Evolutionary conservation across 2,329 filamentous ascomycete genomes (phyloP).

Genomic region (Claviceps sp.): DNA sequence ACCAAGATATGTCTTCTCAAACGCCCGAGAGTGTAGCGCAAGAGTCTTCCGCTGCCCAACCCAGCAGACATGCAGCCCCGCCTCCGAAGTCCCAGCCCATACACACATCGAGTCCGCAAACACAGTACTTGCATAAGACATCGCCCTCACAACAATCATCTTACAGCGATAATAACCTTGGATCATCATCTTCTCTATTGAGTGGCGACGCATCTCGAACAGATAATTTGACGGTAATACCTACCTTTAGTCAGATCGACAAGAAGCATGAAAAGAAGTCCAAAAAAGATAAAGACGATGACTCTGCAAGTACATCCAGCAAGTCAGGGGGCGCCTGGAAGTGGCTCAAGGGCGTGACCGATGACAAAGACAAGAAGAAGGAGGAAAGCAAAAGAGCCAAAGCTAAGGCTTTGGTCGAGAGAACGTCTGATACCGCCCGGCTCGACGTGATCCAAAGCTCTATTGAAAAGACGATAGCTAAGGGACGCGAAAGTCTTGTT

Average conservation of each 20-base stretch:
- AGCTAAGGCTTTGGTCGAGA: conserved; percentile 41
- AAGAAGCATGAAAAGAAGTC: conserved; percentile 61
- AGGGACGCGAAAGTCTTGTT: conserved; percentile 70
- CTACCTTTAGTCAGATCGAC: conserved; percentile 56
- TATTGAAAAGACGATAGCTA: conserved; percentile 54
- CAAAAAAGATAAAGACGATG: conserved; percentile 58
- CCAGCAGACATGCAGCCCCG: conserved; percentile 3
- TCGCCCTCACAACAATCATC: conserved; percentile 9
- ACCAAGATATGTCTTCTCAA: conserved; percentile 8
- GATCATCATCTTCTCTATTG: conserved; percentile 47
- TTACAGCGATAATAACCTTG: conserved; percentile 17
- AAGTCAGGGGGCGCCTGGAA: conserved; percentile 61
- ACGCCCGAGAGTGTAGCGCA: conserved; percentile 16
- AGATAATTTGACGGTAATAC: conserved; percentile 68
- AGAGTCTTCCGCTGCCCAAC: conserved; percentile 25
- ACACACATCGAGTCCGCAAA: conserved; percentile 3
- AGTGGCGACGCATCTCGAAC: conserved; percentile 55
- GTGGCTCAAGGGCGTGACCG: conserved; percentile 69
- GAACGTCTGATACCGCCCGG: conserved; percentile 62
- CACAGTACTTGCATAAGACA: conserved; percentile 7
- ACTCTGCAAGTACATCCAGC: conserved; percentile 44
- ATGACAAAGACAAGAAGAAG: conserved; percentile 48
- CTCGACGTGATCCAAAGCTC: conserved; percentile 80
- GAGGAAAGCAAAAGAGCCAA: conserved; percentile 57
- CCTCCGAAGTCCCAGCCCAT: neutral